phyloP scores from a whole-genome alignment of 768 basidiomycete genomes.

The Neoboletus brunneissimus region DNA sequence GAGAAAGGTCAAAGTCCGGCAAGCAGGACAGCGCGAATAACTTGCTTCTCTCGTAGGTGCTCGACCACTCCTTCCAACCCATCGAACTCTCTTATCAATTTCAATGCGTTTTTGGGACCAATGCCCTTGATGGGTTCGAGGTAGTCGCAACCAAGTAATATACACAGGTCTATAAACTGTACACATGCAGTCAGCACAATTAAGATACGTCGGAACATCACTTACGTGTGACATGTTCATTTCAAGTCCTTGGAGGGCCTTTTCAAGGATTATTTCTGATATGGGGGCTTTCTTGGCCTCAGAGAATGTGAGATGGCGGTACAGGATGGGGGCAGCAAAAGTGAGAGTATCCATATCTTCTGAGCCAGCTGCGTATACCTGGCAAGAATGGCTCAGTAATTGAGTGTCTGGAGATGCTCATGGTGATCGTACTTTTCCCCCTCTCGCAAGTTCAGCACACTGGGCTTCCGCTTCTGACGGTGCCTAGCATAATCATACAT shows the following conservation, averaged over 20 bases:
- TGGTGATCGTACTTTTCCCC: constrained; percentile 67
- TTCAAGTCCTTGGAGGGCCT: constrained; percentile 81
- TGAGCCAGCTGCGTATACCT: constrained; percentile 97
- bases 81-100: constrained; percentile 82
- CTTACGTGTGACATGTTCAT: constrained; percentile 89
- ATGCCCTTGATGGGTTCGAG: constrained; percentile 98
- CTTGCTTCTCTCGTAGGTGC: constrained; percentile 75
- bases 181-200: constrained; percentile 2
- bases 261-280: constrained; percentile 81
- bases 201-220: neutral
- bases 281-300: constrained; percentile 98
- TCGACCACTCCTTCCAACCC: constrained; percentile 69
- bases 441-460: constrained; percentile 96
- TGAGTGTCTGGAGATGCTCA: neutral
- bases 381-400: neutral
- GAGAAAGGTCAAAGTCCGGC: neutral
- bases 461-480: constrained; percentile 99
- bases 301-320: constrained; percentile 95
- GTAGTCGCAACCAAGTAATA: constrained; percentile 96
- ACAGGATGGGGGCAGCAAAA: constrained; percentile 86
- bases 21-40: neutral
- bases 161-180: constrained; percentile 95
- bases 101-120: constrained; percentile 93
- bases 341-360: constrained; percentile 99
- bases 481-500: constrained; percentile 52